A percentile compares a stretch with the other conserved stretches of the same genome.
Conservation (phyloP, 257 asterid genomes). For the Euphrasia confusa region DNA sequence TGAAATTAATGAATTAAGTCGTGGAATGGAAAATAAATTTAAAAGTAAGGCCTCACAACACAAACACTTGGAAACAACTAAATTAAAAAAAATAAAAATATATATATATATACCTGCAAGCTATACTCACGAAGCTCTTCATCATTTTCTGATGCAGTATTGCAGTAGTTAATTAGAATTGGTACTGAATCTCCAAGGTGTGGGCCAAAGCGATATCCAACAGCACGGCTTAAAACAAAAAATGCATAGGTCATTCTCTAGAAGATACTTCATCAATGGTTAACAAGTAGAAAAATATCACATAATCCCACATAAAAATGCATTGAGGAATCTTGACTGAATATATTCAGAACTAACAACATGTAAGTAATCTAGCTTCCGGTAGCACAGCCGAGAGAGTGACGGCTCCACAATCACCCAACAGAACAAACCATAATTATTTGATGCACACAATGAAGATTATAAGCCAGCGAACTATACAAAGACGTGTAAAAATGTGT, state of each 20-base stretch:
- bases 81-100: too few relatives aligned
- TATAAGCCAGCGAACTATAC: conserved; percentile 9
- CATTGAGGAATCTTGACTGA: neutral
- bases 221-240: conserved; percentile 69
- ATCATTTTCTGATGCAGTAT: conserved; percentile 94
- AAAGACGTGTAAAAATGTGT: conserved; percentile 19
- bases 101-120: conserved; percentile 61
- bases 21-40: conserved; percentile 3
- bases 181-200: conserved; percentile 96
- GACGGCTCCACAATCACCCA: neutral
- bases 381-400: too few relatives aligned
- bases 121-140: conserved; percentile 98
- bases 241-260: conserved; percentile 21
- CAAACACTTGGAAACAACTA: neutral
- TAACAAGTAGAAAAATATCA: conserved; percentile 2
- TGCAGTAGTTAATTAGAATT: conserved; percentile 70
- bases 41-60: conserved; percentile 1
- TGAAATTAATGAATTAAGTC: conserved; percentile 16
- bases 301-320: neutral
- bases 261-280: conserved; percentile 3
- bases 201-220: conserved; percentile 98
- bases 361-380: neutral
- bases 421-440: neutral
- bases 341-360: neutral
- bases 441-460: neutral